Base-by-base conservation (phyloP, 345 rosid genomes). In the Turnera subulata region DNA sequence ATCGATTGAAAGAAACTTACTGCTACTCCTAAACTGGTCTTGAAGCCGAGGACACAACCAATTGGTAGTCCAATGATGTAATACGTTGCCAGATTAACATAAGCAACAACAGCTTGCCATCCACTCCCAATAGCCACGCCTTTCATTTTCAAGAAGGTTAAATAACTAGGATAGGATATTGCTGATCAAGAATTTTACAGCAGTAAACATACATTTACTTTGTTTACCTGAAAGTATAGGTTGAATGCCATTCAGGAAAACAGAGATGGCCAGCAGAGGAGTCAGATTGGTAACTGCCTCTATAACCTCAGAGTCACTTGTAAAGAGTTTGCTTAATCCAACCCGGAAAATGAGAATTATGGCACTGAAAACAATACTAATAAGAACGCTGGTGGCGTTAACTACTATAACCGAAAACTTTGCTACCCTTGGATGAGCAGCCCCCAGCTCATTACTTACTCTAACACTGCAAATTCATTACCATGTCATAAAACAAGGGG, bases 91-190 rank as follows among this genome's bases (percentile, higher is more conserved):
- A 93, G 58, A 61, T 89, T 93, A 22, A 93, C 82, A 64, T 85
- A 93, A 21, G 99, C 99, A 63, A 93, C 99, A 22, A 85, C 72
- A 25, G 84, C 84, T 80, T 93, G 96, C 99, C 99, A 86, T 15
- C 99, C 96, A 57, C 97, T 85, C 16, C 99, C 99, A 64, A 93
- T 86, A 14, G 99, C 99, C 64, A 93, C 99, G n/a, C 98, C 97
- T 81, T n/a, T n/a, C n/a, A n/a, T n/a, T n/a, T n/a, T n/a, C n/a
- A n/a, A n/a, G n/a, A n/a, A n/a, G n/a, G n/a, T n/a, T n/a, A n/a
- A n/a, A n/a, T n/a, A n/a, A n/a, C n/a, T n/a, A n/a, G n/a, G n/a
- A n/a, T n/a, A n/a, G n/a, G n/a, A n/a, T n/a, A n/a, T 29, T 29
- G 35, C 35, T 3, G 8, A 29, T 29, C 8, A 29, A 15, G n/a